Percentiles rank a stretch among this genome's conserved stretches.
Evolutionary conservation across 75 land plant species (phyloP).

Genomic region (Ceratopteris richardii): DNA sequence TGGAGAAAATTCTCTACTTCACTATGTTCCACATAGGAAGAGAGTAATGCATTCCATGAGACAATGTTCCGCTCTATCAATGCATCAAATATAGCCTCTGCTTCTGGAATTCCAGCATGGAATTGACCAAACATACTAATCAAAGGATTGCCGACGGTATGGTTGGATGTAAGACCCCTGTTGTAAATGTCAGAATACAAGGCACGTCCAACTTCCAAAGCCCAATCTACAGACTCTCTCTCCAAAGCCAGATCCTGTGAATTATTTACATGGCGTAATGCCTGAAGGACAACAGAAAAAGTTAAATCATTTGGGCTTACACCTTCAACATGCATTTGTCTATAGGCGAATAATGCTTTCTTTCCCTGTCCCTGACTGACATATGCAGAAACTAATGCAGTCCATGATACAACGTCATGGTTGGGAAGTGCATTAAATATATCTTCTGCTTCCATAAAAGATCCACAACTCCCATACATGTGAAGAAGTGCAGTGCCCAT

Average conservation of each 20-base stretch:
- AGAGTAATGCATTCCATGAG: conserved; percentile 42
- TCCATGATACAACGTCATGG: conserved; percentile 4
- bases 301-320: neutral
- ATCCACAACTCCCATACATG: conserved; percentile 9
- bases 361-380: neutral
- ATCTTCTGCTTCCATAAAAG: neutral
- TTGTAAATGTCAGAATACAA: conserved; percentile 18
- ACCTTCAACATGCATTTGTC: neutral
- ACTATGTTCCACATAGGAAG: conserved; percentile 29
- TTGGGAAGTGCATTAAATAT: conserved; percentile 1
- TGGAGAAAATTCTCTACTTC: neutral
- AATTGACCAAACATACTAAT: conserved; percentile 28
- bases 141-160: conserved; percentile 21
- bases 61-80: conserved; percentile 23
- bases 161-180: conserved; percentile 23
- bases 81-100: conserved; percentile 30
- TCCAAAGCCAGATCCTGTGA: neutral
- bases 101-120: conserved; percentile 9
- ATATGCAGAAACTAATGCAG: conserved; percentile 6
- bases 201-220: conserved; percentile 13
- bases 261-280: neutral
- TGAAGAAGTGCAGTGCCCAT: neutral
- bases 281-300: neutral
- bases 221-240: neutral
- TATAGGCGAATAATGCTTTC: neutral